Base-by-base conservation (phyloP, 805 yeast genomes). In the Saccharomyces cerevisiae region DNA sequence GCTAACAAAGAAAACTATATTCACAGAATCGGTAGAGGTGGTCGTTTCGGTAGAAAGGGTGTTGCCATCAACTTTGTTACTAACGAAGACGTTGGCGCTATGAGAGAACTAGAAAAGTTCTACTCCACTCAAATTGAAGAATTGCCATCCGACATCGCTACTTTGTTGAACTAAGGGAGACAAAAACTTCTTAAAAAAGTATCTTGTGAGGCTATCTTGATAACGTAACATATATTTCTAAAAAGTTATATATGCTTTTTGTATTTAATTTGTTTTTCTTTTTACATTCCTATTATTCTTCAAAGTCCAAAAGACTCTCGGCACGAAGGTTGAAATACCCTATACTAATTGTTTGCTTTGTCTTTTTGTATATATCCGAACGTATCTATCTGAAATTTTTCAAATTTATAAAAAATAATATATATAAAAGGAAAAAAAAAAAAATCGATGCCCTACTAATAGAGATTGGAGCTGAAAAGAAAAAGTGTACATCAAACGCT, bases 41-140 rank as follows among this genome's bases (percentile, higher is more conserved):
- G 98, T 60, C 84, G 99, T 71, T 92, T 92, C 78, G 99, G 99
- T 64, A 84, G 99, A 75, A 92, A 91, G 79, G 99, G 96, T 79
- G 96, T 87, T 67, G 97, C 99, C 55, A 89, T 92, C 73, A 94
- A 91, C 79, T 87, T 94, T 65, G 84, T 90, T 66, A 89, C 97
- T 55, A 78, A 77, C 61, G 85, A 84, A 51, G 98, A 94, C 72
- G 79, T 78, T 60, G 80, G 78, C 52, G 81, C 79, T 69, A 78
- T 92, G 77, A 80, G 83, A 70, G 96, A 84, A 61, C 75, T 87
- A 61, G 90, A 86, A 69, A 76, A 76, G 70, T 82, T 81, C 78
- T 87, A 87, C 77, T 79, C 85, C 55, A 84, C 84, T 54, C 85
- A 81, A 71, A 84, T 87, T 62, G 81, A 79, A 61, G 92, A 86